Evolutionary conservation across 352 stramenopile genomes (phyloP), one percentile per base, ranked within the genome.

Genomic region (Phytophthora capsici): DNA sequence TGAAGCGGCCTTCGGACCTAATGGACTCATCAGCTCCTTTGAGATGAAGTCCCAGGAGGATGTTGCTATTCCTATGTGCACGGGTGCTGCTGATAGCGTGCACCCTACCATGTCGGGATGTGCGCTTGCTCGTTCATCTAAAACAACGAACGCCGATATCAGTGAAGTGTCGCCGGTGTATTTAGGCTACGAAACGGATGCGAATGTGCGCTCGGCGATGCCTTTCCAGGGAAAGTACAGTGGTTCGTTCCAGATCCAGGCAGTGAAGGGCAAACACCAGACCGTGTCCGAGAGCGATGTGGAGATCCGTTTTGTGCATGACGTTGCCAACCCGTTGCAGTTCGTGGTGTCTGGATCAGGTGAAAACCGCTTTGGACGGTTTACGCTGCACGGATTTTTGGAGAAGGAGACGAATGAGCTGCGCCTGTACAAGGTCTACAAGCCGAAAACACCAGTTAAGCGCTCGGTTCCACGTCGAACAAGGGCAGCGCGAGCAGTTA

Each of bases 21-120:
- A 90, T 16, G 88, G 88, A 3, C 69, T 96, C 37, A 94, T 87
- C 17, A 94, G 86, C 44, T 50, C 71, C 8, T 96, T 96, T 52
- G 86, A 96, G 61, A 96, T 96, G 88, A 92, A 90, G 58, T 94
- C 84, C 13, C 73, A 93, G 45, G 83, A 93, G n/a, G 76, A 93
- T 45, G 86, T 94, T 34, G 80, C 75, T 30, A 88, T 91, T 40
- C 75, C 70, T 6, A 83, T 67, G 16, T 78, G 69, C 23, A 37
- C 54, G 2, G 77, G 74, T 9, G 43, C 69, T 4, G 61, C 70
- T 4, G 78, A 85, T 10, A 55, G 26, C 2, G 68, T 80, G 1
- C 81, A 94, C 32, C 84, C 83, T 0, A 67, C 80, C 1, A 86
- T 91, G 30, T 57, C 55, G 0, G 78, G 69, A 5, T 67, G 63